phyloP scores from a whole-genome alignment of 805 yeast species.

The Phaffomyces opuntiae region DNA sequence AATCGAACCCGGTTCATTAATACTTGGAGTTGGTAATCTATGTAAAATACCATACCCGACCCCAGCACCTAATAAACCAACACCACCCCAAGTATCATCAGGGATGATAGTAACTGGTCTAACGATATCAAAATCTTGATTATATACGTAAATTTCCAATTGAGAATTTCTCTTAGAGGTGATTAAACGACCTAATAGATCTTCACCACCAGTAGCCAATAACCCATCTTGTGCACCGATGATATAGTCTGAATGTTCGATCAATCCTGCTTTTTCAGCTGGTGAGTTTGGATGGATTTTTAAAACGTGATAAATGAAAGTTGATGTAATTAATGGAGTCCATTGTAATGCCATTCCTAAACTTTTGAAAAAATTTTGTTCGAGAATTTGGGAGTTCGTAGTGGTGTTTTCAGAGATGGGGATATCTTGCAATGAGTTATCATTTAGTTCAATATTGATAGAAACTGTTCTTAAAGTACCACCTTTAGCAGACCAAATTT shows the following conservation, averaged over 20 bases:
- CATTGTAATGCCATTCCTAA: conserved; percentile 71
- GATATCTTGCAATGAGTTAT: conserved; percentile 22
- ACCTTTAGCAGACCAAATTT: conserved; percentile 87
- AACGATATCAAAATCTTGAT: conserved; percentile 77
- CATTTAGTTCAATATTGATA: conserved; percentile 24
- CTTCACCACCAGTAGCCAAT: conserved; percentile 82
- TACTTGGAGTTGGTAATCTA: conserved; percentile 65
- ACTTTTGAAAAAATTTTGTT: conserved; percentile 35
- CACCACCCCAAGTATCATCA: conserved; percentile 71
- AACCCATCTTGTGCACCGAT: conserved; percentile 85
- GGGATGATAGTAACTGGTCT: conserved; percentile 83
- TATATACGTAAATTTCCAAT: conserved; percentile 67
- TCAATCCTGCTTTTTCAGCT: conserved; percentile 73
- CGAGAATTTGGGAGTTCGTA: conserved; percentile 4
- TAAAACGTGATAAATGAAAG: conserved; percentile 82
- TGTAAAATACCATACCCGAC: conserved; percentile 92
- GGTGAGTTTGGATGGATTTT: conserved; percentile 70
- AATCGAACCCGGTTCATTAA: conserved; percentile 31
- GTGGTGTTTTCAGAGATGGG: conserved; percentile 10
- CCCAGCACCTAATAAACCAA: conserved; percentile 84
- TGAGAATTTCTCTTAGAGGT: conserved; percentile 40
- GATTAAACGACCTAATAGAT: conserved; percentile 61
- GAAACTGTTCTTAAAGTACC: conserved; percentile 43
- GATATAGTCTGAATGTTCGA: conserved; percentile 82
- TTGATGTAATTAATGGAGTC: conserved; percentile 66